Base-by-base conservation (phyloP, 495 filamentous ascomycete species). In the Penicillium maclennaniae region DNA sequence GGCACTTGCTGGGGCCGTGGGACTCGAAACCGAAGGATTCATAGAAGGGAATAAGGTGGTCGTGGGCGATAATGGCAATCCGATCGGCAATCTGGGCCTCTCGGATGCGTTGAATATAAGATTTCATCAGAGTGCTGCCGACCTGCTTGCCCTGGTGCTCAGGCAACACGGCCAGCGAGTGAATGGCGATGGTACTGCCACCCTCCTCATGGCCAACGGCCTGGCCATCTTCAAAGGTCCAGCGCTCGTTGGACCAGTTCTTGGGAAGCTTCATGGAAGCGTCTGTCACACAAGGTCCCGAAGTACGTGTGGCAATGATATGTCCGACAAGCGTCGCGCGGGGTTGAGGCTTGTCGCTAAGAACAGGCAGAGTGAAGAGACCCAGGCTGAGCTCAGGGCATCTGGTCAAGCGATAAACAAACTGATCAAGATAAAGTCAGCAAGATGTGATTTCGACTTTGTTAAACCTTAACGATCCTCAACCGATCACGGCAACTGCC, bases 331-430 rank as follows among this genome's bases (percentile, higher is more conserved):
- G 77, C 15, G 78, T 76, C 55, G 69, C 73, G 46, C 55, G 74
- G 53, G 53, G 76, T 39, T 70, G 79, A 72, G 69, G 61, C 72
- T 72, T 59, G 63, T 58, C 55, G 37, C 74, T 69, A 25, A 75
- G 59, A 48, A 78, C 62, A 31, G 68, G 72, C 26, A 83, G 75
- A 40, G 76, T 86, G 81, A 87, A 96, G 51, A 97, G 72, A 27
- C 92, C 92, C 38, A 93, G 69, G 62, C 80, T 85, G 37, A 96
- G 79, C 58, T 92, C 87, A n/a, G 86, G 83, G 62, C 88, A 92
- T 58, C 74, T 76, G 15, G 77, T 80, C 15, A 97, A 83, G 47
- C 91, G 88, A 65, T 96, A 96, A 23, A 79, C 70, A 59, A 96
- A 86, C 92, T 96, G 45, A 7, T 14, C 31, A 1, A 34, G 12